phyloP scores from a whole-genome alignment of 1,284 basidiomycete genomes.

The Xerocomus nothofagi region DNA sequence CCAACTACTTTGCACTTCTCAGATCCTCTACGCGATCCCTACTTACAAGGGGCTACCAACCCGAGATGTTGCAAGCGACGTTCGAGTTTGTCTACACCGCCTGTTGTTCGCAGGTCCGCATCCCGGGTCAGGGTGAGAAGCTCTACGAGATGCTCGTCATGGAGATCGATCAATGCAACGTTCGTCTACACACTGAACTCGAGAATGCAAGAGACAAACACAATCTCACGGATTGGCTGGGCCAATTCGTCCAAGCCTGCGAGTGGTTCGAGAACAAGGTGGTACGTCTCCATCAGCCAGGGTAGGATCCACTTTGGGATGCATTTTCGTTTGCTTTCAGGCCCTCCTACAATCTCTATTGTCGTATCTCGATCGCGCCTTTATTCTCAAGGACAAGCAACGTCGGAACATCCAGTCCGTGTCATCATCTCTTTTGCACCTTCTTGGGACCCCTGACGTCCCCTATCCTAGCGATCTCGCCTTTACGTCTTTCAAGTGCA shows the following conservation, averaged over 20 bases:
- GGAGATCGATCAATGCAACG: slow-evolving; percentile 54
- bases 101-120: slow-evolving; percentile 54
- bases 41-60: slow-evolving; percentile 38
- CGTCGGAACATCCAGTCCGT: slow-evolving; percentile 45
- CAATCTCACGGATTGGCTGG: slow-evolving; percentile 47
- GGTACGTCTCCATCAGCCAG: slow-evolving; percentile 41
- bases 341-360: slow-evolving; percentile 55
- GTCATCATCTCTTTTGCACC: background rate
- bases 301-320: background rate
- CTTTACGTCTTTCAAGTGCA: slow-evolving; percentile 48
- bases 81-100: slow-evolving; percentile 57
- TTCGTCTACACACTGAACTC: slow-evolving; percentile 41
- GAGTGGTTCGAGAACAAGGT: slow-evolving; percentile 64
- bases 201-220: slow-evolving; percentile 24
- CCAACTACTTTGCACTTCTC: slow-evolving; percentile 32
- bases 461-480: slow-evolving; percentile 47
- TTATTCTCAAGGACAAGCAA: slow-evolving; percentile 42
- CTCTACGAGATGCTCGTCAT: slow-evolving; percentile 53
- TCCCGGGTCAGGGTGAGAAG: slow-evolving; percentile 51
- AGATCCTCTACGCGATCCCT: slow-evolving; percentile 45
- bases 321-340: slow-evolving; percentile 33
- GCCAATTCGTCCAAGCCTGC: slow-evolving; percentile 50
- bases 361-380: slow-evolving; percentile 63
- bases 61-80: slow-evolving; percentile 42
- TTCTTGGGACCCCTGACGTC: background rate